phyloP scores from a whole-genome alignment of 306 rosid genomes.

The Arachis hypogaea region DNA sequence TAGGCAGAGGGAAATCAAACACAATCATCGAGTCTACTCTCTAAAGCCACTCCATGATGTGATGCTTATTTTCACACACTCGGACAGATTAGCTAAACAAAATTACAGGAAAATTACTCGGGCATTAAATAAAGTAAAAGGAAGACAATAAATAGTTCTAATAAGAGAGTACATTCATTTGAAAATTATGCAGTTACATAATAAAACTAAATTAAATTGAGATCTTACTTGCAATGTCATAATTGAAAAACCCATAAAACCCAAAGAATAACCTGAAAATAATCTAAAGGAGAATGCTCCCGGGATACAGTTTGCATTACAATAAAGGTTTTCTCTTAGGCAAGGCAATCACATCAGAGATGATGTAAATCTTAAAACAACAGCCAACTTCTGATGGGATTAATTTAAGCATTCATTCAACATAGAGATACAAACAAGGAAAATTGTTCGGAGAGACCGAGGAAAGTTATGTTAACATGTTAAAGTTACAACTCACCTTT shows the following conservation, averaged over 20 bases:
- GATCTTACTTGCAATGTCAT: not conserved
- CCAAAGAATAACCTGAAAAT: not conserved
- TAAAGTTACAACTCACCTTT: slow-evolving; percentile 57
- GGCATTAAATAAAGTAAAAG: not conserved
- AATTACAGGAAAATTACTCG: slow-evolving; percentile 15
- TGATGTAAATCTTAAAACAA: slow-evolving; percentile 27
- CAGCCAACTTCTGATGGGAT: slow-evolving; percentile 28
- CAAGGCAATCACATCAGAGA: slow-evolving; percentile 21
- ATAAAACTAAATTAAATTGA: too few relatives aligned
- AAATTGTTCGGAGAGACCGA: slow-evolving; percentile 13
- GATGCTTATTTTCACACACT: too few relatives aligned
- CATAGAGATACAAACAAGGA: slow-evolving; percentile 22
- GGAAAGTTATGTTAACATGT: slow-evolving; percentile 4
- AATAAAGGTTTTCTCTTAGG: slow-evolving; percentile 26
- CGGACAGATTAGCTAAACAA: slow-evolving; percentile 4
- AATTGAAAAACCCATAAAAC: slow-evolving; percentile 26
- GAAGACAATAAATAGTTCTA: not conserved
- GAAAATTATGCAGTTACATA: too few relatives aligned
- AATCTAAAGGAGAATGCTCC: slow-evolving; percentile 14
- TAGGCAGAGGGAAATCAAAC: slow-evolving; percentile 33
- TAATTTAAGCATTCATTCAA: slow-evolving; percentile 23
- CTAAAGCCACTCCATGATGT: too few relatives aligned
- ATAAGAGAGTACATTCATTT: not conserved
- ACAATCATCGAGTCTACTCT: slow-evolving; percentile 1
- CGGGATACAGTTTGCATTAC: not conserved